Base-by-base conservation (phyloP, 805 yeast genomes). In the Saccharomyces paradoxus region DNA sequence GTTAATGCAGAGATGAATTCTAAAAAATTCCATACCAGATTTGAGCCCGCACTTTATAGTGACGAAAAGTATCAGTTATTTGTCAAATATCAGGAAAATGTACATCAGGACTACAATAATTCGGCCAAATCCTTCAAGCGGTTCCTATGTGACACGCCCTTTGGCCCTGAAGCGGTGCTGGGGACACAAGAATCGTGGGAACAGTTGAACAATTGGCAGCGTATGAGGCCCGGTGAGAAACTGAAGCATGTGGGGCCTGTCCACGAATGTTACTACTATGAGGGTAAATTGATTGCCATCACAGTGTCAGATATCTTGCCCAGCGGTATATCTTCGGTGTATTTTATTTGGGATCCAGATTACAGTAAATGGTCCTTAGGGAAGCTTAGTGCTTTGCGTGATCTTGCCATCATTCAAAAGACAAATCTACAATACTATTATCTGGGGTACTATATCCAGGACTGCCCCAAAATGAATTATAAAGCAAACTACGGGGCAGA, bases 341-440 rank as follows among this genome's bases (percentile, higher is more conserved):
- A 91, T 66, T 87, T 91, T 65, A 81, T 90, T 12, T 89, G 94
- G 87, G 91, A 89, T 64, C 94, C 95, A 0, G 91, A 83, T 53
- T 85, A 76, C 64, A 82, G 84, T 4, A 76, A 80, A 51, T 71
- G 83, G 60, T 84, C 88, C 0, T 67, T 90, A 30, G 97, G 97
- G 0, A 88, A 88, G 27, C 66, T 90, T 1, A 83, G 90, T 56
- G 92, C 88, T 0, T 63, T 89, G 28, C 70, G 87, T 44, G 97
- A 90, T 63, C 71, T 88, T 41, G 74, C 80, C 1, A 64, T 87
- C 66, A 67, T 77, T 46, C 70, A 81, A 41, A 72, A 74, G 7
- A 54, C 70, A 6, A 56, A 66, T 49, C 61, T 63, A 26, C 74
- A 73, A 49, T 75, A 78, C 2, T 88, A 89, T 64, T 87, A 87